These are phyloP conservation scores for Dactylonectria estremocensis DNA, from an alignment of 2,329 filamentous ascomycete species.

Conservation along the genomic window DNA sequence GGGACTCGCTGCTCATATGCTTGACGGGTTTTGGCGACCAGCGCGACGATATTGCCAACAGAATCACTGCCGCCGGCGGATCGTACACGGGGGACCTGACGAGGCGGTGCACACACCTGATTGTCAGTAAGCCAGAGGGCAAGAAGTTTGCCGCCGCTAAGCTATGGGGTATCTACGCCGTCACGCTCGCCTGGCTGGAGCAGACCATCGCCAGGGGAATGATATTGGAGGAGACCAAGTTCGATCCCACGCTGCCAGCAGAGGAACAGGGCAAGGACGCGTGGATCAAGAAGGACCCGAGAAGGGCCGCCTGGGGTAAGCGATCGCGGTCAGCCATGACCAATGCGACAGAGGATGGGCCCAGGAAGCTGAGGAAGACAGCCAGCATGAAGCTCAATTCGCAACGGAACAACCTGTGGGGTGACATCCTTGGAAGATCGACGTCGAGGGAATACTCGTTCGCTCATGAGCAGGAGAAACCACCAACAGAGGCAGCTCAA, in stretches of 20 bases:
- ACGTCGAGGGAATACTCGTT: slow-evolving; percentile 55
- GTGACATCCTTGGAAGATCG: slow-evolving; percentile 79
- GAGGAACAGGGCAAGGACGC: slow-evolving; percentile 84
- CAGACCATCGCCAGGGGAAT: slow-evolving; percentile 89
- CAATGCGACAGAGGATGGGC: slow-evolving; percentile 68
- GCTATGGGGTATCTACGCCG: slow-evolving; percentile 84
- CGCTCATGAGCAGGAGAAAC: slow-evolving; percentile 42
- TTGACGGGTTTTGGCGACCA: slow-evolving; percentile 74
- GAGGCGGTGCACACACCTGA: slow-evolving; percentile 87
- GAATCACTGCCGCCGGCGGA: slow-evolving; percentile 80
- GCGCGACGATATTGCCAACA: slow-evolving; percentile 79
- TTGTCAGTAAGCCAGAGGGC: slow-evolving; percentile 83
- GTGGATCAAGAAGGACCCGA: slow-evolving; percentile 71
- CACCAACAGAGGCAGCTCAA: slow-evolving; percentile 23
- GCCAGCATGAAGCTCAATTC: slow-evolving; percentile 87
- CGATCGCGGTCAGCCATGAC: slow-evolving; percentile 67
- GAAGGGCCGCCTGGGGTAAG: slow-evolving; percentile 69
- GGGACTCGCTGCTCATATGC: slow-evolving; percentile 65
- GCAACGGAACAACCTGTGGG: slow-evolving; percentile 90
- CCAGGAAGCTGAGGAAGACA: slow-evolving; percentile 88
- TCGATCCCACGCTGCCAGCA: slow-evolving; percentile 79
- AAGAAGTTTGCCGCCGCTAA: slow-evolving; percentile 93
- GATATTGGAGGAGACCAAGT: slow-evolving; percentile 89
- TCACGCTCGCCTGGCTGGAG: slow-evolving; percentile 87
- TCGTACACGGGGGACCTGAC: slow-evolving; percentile 90